Evolutionary conservation across 2,329 filamentous ascomycete genomes (phyloP).

Genomic region (Fusarium compactum): DNA sequence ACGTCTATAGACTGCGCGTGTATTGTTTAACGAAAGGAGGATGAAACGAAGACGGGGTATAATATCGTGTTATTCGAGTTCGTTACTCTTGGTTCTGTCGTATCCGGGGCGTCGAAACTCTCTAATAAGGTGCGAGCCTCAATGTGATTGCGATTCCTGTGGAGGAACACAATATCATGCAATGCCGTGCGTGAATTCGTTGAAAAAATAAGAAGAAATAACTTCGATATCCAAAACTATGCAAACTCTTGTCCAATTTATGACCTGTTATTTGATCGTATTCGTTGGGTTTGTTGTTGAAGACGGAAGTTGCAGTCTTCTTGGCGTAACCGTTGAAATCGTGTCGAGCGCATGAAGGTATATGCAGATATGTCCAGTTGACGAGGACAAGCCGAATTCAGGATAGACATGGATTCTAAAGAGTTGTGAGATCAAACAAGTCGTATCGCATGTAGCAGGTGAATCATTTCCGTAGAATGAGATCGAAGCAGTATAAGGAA

Average conservation of each 20-base stretch:
- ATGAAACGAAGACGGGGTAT: constrained; percentile 2
- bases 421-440: constrained; percentile 27
- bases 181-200: constrained; percentile 5
- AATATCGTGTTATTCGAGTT: neutral
- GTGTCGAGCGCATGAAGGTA: constrained; percentile 38
- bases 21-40: neutral
- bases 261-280: constrained; percentile 4
- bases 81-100: constrained; percentile 11
- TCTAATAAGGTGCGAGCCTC: constrained; percentile 43
- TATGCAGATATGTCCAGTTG: constrained; percentile 27
- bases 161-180: constrained; percentile 1
- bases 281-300: constrained; percentile 8
- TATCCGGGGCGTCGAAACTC: constrained; percentile 37
- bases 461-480: constrained; percentile 27
- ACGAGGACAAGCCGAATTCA: constrained; percentile 29
- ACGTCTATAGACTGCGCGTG: constrained; percentile 24
- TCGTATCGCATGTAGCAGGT: constrained; percentile 1
- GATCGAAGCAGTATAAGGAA: neutral
- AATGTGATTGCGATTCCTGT: neutral
- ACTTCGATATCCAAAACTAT: constrained; percentile 6
- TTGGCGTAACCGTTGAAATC: constrained; percentile 37
- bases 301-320: constrained; percentile 26
- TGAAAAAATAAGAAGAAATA: neutral
- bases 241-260: constrained; percentile 1
- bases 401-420: constrained; percentile 42